phyloP scores from a whole-genome alignment of 352 stramenopile species.

The Phytophthora pistaciae region DNA sequence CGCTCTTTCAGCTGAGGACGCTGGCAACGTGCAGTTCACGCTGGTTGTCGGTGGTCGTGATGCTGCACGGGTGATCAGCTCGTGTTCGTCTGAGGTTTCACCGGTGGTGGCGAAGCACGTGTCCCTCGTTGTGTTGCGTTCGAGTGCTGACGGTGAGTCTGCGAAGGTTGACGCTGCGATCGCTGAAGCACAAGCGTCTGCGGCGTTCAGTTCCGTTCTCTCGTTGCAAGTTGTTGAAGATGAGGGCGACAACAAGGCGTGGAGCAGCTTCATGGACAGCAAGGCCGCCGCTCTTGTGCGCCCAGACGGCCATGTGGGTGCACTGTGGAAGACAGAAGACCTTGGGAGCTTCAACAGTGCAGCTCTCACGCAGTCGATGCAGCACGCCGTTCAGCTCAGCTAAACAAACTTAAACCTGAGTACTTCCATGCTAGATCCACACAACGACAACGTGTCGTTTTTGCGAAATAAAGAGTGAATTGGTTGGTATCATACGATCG shows the following conservation, averaged over 20 bases:
- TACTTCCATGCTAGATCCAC: neutral
- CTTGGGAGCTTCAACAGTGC: slow-evolving; percentile 23
- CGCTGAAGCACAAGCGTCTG: slow-evolving; percentile 13
- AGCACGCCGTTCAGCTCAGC: slow-evolving; percentile 40
- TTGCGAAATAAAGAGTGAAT: slow-evolving; percentile 28
- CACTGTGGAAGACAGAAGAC: slow-evolving; percentile 53
- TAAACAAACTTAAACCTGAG: slow-evolving; percentile 13
- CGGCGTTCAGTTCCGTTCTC: slow-evolving; percentile 42
- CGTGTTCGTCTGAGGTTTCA: slow-evolving; percentile 19
- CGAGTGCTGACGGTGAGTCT: slow-evolving; percentile 25
- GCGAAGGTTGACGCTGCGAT: slow-evolving; percentile 20
- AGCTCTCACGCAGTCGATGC: slow-evolving; percentile 31
- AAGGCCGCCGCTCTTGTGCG: slow-evolving; percentile 68
- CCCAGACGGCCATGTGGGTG: slow-evolving; percentile 84
- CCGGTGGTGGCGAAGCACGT: slow-evolving; percentile 39
- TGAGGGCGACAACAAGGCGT: slow-evolving; percentile 40
- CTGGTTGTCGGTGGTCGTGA: slow-evolving; percentile 57
- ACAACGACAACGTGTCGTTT: slow-evolving; percentile 3
- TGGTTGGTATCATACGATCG: slow-evolving; percentile 37
- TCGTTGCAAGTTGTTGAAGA: slow-evolving; percentile 38
- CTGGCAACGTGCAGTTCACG: slow-evolving; percentile 58
- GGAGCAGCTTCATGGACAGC: slow-evolving; percentile 47
- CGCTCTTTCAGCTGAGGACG: slow-evolving; percentile 4
- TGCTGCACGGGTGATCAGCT: slow-evolving; percentile 22
- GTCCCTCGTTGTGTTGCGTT: slow-evolving; percentile 47